phyloP scores from a whole-genome alignment of 768 basidiomycete genomes.

The Mycena epipterygia region DNA sequence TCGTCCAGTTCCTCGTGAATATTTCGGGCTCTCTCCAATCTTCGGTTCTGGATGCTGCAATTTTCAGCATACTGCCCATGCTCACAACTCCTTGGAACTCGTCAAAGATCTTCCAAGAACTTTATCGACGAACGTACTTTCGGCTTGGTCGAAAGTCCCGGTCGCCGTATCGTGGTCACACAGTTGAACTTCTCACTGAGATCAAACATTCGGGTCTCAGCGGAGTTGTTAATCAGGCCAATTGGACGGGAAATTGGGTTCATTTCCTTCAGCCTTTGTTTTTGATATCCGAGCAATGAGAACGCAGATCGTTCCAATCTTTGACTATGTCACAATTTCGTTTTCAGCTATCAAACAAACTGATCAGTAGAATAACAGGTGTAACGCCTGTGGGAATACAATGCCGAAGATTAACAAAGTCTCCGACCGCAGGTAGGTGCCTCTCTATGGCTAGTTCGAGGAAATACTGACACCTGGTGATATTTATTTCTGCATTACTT shows the following conservation, averaged over 20 bases:
- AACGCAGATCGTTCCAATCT: too few species aligned
- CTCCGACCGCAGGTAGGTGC: too few species aligned
- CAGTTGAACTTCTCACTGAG: background rate
- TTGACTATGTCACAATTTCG: too few species aligned
- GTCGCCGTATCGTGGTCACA: background rate
- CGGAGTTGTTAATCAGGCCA: background rate
- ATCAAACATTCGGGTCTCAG: background rate
- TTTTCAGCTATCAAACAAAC: too few species aligned
- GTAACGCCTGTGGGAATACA: too few species aligned
- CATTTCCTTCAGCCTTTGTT: conserved; percentile 12
- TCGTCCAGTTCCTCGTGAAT: background rate
- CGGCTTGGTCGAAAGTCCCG: background rate
- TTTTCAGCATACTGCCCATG: background rate
- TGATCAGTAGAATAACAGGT: too few species aligned
- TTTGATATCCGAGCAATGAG: background rate
- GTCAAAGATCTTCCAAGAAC: background rate
- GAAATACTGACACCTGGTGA: too few species aligned
- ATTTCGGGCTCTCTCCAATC: background rate
- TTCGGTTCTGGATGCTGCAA: background rate
- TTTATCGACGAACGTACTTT: background rate
- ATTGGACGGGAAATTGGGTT: background rate
- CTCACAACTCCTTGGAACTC: background rate
- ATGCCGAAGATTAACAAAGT: too few species aligned
- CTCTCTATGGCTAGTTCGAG: too few species aligned
- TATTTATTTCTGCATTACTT: too few species aligned